Conservation (phyloP, 805 yeast species). For the Ogataea thermomethanolica region DNA sequence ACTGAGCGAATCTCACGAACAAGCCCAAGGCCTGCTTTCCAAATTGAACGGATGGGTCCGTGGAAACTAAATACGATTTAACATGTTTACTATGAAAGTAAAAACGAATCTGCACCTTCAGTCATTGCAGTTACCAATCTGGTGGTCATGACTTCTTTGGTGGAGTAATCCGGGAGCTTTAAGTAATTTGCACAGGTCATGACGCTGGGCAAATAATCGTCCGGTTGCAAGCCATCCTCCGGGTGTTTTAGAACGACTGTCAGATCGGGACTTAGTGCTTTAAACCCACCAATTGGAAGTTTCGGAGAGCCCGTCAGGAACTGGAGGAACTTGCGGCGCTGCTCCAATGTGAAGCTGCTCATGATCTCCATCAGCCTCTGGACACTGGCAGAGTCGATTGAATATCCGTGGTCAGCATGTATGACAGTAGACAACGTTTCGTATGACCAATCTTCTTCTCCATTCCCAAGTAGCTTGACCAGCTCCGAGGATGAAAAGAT, state of each 20-base stretch:
- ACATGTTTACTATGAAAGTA: constrained; percentile 52
- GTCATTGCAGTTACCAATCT: constrained; percentile 66
- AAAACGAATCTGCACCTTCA: constrained; percentile 88
- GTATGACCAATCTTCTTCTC: constrained; percentile 82
- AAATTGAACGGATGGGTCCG: constrained; percentile 21
- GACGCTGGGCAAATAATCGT: constrained; percentile 89
- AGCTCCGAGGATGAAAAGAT: constrained; percentile 77
- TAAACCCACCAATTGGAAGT: constrained; percentile 91
- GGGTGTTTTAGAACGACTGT: constrained; percentile 83
- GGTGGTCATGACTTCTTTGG: constrained; percentile 53
- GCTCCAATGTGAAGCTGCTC: constrained; percentile 47
- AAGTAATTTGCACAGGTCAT: constrained; percentile 97
- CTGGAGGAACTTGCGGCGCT: constrained; percentile 73
- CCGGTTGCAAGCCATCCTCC: constrained; percentile 66
- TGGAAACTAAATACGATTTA: constrained; percentile 13
- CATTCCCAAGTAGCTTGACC: constrained; percentile 66
- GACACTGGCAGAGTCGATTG: constrained; percentile 62
- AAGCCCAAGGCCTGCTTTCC: constrained; percentile 23
- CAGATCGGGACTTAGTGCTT: constrained; percentile 71
- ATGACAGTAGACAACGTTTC: constrained; percentile 57
- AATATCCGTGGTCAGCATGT: constrained; percentile 89
- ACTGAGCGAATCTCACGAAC: constrained; percentile 17
- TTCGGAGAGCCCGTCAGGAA: constrained; percentile 93
- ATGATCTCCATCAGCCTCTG: constrained; percentile 59
- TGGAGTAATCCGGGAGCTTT: constrained; percentile 80